These are phyloP conservation scores for Rhynchosporium secalis DNA, from an alignment of 2,329 filamentous ascomycete species.

Conservation along the genomic window DNA sequence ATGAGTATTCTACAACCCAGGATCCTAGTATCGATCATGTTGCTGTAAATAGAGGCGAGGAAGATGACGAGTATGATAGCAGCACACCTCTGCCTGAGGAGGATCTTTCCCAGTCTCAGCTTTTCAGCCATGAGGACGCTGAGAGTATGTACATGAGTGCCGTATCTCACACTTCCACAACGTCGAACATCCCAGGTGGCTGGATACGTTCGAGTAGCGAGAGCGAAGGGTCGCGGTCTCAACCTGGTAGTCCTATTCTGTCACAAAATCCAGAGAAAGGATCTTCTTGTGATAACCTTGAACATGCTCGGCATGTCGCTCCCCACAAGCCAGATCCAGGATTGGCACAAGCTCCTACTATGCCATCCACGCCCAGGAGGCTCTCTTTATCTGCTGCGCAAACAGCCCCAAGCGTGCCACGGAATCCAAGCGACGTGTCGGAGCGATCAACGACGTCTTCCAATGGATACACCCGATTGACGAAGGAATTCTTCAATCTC, in stretches of 20 bases:
- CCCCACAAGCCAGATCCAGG: conserved; percentile 2
- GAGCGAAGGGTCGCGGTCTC: conserved; percentile 22
- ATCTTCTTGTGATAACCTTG: conserved; percentile 32
- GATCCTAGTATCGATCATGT: neutral
- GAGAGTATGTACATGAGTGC: conserved; percentile 87
- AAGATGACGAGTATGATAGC: conserved; percentile 28
- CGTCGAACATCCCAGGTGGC: conserved; percentile 32
- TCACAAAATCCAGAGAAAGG: neutral
- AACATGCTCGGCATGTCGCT: conserved; percentile 29
- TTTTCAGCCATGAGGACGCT: conserved; percentile 78
- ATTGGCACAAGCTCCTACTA: conserved; percentile 16
- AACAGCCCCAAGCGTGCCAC: conserved; percentile 24
- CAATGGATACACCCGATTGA: conserved; percentile 35
- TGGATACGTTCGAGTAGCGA: conserved; percentile 32
- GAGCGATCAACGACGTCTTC: conserved; percentile 35
- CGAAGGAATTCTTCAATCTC: conserved; percentile 41
- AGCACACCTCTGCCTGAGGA: conserved; percentile 40
- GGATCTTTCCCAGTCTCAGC: conserved; percentile 62
- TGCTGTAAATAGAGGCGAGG: conserved; percentile 17
- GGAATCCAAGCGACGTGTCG: conserved; percentile 31
- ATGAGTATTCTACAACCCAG: neutral
- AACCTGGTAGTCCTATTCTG: conserved; percentile 29
- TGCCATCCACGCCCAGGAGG: conserved; percentile 13
- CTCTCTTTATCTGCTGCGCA: conserved; percentile 18
- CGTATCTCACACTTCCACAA: conserved; percentile 49